phyloP scores from a whole-genome alignment of 2,329 filamentous ascomycete species.

The Ceratocystis huliohia region DNA sequence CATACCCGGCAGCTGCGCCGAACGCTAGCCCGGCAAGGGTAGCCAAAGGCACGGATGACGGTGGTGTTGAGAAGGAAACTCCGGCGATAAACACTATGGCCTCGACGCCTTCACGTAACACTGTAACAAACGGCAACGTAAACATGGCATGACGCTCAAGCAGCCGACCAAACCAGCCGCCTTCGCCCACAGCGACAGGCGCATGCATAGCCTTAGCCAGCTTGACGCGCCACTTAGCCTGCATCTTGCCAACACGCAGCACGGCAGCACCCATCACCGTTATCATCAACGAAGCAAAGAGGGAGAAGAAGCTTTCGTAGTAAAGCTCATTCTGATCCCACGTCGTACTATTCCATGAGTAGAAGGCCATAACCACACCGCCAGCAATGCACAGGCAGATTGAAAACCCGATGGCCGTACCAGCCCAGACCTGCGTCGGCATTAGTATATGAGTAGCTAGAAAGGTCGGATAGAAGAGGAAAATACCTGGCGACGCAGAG shows the following conservation, averaged over 20 bases:
- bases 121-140: constrained; percentile 71
- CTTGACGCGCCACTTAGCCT: constrained; percentile 80
- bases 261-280: constrained; percentile 68
- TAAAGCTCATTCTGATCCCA: constrained; percentile 60
- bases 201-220: constrained; percentile 55
- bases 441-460: not conserved
- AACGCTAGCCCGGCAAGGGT: constrained; percentile 59
- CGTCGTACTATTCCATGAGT: constrained; percentile 37
- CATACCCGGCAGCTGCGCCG: constrained; percentile 53
- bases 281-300: constrained; percentile 69
- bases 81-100: constrained; percentile 77
- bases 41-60: constrained; percentile 63
- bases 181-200: constrained; percentile 35
- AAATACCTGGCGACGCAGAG: constrained; percentile 18
- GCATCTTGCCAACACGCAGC: constrained; percentile 68
- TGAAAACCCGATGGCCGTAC: constrained; percentile 47
- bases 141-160: constrained; percentile 77
- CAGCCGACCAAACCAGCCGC: constrained; percentile 48
- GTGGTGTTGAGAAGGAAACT: constrained; percentile 64
- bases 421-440: constrained; percentile 47
- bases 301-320: constrained; percentile 68
- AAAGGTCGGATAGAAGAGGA: not conserved
- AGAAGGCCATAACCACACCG: constrained; percentile 61
- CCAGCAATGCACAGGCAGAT: constrained; percentile 54
- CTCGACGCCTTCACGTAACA: constrained; percentile 76